These are phyloP conservation scores for Diplodia seriata DNA, from an alignment of 2,329 filamentous ascomycete genomes.

Conservation along the genomic window DNA sequence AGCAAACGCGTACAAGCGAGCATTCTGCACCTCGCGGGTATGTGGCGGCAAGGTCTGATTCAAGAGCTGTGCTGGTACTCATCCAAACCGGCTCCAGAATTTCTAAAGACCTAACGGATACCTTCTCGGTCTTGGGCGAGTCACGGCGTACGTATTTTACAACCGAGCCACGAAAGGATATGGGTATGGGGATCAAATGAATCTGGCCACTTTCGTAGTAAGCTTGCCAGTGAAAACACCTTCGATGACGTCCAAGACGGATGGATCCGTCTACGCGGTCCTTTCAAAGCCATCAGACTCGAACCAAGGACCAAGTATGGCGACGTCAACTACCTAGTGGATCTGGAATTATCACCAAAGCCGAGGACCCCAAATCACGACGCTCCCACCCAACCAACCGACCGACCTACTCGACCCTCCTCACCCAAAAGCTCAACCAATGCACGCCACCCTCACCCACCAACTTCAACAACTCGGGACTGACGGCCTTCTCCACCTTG, in stretches of 20 bases:
- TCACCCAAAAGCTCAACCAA: conserved; percentile 7
- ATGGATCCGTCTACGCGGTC: background rate
- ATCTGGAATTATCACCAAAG: background rate
- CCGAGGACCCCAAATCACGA: too few relatives aligned
- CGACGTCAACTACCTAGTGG: accelerated
- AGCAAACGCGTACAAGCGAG: background rate
- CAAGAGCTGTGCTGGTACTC: background rate
- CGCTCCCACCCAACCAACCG: background rate
- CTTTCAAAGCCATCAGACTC: background rate
- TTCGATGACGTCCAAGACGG: background rate
- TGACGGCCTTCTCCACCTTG: background rate
- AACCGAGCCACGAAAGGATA: background rate
- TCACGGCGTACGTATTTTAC: background rate
- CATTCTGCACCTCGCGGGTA: conserved; percentile 2
- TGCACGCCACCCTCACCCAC: background rate
- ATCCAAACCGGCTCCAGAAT: background rate
- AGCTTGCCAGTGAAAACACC: background rate
- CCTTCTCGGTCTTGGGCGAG: conserved; percentile 2
- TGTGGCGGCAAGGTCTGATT: background rate
- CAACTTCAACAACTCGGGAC: background rate
- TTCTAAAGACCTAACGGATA: background rate
- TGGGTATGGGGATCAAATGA: background rate
- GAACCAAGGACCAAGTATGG: background rate
- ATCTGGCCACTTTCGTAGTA: background rate
- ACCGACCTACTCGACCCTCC: conserved; percentile 8